Evolutionary conservation across 257 asterid genomes (phyloP), one percentile per base, ranked within the genome.

Genomic region (Leonotis leonurus): DNA sequence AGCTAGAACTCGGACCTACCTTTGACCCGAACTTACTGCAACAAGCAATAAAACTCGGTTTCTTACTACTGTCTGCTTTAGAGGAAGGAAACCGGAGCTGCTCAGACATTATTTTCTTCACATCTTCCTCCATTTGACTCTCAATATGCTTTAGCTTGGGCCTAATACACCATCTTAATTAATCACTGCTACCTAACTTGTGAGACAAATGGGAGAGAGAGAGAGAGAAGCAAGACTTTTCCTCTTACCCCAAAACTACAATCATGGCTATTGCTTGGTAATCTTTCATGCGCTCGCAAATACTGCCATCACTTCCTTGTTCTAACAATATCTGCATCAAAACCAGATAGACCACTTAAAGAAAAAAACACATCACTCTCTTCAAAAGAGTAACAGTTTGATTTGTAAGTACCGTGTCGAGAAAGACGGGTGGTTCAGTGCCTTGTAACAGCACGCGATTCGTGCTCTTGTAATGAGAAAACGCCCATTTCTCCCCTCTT

Each of bases 331-430:
- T 45, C 97, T 85, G 80, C 75, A 53, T 59, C 69, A 58, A 59
- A 62, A 33, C 18, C 21, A 21, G 52, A n/a, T n/a, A n/a, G n/a
- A 68, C 39, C 60, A 39, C 24, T 32, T 20, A 26, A 53, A 65
- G 62, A 60, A 56, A 57, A 45, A 66, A 53, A 55, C 53, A n/a
- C n/a, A n/a, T n/a, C n/a, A n/a, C n/a, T n/a, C n/a, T n/a, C n/a
- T n/a, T n/a, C n/a, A n/a, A n/a, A n/a, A n/a, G n/a, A n/a, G n/a
- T n/a, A n/a, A n/a, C n/a, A n/a, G n/a, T n/a, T n/a, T n/a, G n/a
- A n/a, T n/a, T n/a, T n/a, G n/a, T n/a, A n/a, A n/a, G n/a, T 81
- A 86, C 96, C 78, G 95, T 80, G 79, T 93, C 99, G 64, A 87
- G 91, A 77, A 93, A 87, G 36, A 93, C 32, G 48, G 96, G 91